Evolutionary conservation across 495 filamentous ascomycete genomes (phyloP).

Genomic region (Trichoderma reesei): DNA sequence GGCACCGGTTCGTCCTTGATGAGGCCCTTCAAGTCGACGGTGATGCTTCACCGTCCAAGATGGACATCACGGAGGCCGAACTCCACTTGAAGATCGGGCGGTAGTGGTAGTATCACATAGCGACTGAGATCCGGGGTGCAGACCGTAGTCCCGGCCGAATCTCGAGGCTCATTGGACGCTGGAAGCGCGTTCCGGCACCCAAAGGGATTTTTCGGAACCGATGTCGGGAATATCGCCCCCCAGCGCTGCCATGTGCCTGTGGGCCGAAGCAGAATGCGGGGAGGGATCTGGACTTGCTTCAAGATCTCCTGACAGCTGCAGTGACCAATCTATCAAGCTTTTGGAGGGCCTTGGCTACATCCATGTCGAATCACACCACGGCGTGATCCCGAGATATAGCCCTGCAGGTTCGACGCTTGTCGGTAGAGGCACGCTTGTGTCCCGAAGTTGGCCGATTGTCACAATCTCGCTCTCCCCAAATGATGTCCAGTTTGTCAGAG

Average conservation of each 20-base stretch:
- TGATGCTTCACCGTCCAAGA: background rate
- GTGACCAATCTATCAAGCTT: background rate
- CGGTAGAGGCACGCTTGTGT: background rate
- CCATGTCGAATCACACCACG: background rate
- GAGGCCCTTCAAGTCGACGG: background rate
- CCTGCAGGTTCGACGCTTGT: background rate
- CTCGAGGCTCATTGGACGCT: slow-evolving; percentile 1
- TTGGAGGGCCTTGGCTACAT: background rate
- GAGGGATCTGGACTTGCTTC: background rate
- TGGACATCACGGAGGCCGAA: slow-evolving; percentile 3
- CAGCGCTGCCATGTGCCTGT: slow-evolving; percentile 4
- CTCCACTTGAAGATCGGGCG: slow-evolving; percentile 5
- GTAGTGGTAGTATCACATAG: slow-evolving; percentile 1
- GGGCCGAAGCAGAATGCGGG: slow-evolving; percentile 4
- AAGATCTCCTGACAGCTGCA: background rate
- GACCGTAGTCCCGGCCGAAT: background rate
- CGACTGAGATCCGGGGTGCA: background rate
- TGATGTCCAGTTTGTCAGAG: background rate
- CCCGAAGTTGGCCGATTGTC: background rate
- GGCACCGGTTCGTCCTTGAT: background rate
- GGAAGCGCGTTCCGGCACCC: background rate
- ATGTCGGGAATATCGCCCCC: background rate
- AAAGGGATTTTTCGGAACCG: slow-evolving; percentile 8
- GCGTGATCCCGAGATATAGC: background rate
- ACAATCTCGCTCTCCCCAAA: background rate